These are phyloP conservation scores for Fragosphaeria purpurea DNA, from an alignment of 2,329 filamentous ascomycete genomes.

Conservation along the genomic window DNA sequence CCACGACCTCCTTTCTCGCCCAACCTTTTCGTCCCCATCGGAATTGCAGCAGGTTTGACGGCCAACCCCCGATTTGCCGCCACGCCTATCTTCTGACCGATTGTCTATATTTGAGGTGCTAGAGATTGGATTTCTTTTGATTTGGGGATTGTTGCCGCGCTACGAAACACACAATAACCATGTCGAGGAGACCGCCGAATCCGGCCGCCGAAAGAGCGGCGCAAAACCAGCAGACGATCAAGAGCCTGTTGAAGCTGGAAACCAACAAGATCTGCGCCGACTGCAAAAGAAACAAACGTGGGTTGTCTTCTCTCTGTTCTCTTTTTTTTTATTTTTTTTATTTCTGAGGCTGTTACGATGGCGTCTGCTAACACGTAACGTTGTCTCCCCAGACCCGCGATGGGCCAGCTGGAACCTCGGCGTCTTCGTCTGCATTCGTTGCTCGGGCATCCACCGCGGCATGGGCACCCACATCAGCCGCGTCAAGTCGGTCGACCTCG, in stretches of 20 bases:
- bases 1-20: no score
- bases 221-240: constrained; percentile 88
- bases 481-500: constrained; percentile 96
- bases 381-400: constrained; percentile 61
- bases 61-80: no score
- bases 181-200: constrained; percentile 72
- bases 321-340: no score
- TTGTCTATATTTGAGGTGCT: no score
- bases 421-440: constrained; percentile 95
- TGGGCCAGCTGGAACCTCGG: constrained; percentile 99
- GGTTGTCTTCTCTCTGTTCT: constrained; percentile 21
- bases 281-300: constrained; percentile 98
- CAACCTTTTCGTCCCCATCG: no score
- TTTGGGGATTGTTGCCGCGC: no score
- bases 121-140: no score
- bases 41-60: no score
- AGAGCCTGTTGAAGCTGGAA: constrained; percentile 88
- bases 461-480: constrained; percentile 98
- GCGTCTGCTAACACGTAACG: no score
- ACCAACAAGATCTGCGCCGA: constrained; percentile 95
- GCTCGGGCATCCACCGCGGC: constrained; percentile 94
- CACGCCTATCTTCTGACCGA: no score
- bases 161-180: constrained; percentile 23
- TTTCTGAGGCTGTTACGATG: no score
- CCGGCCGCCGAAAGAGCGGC: constrained; percentile 78